Conservation (phyloP, 176 grass and related monocot genomes). For the Typha latifolia region DNA sequence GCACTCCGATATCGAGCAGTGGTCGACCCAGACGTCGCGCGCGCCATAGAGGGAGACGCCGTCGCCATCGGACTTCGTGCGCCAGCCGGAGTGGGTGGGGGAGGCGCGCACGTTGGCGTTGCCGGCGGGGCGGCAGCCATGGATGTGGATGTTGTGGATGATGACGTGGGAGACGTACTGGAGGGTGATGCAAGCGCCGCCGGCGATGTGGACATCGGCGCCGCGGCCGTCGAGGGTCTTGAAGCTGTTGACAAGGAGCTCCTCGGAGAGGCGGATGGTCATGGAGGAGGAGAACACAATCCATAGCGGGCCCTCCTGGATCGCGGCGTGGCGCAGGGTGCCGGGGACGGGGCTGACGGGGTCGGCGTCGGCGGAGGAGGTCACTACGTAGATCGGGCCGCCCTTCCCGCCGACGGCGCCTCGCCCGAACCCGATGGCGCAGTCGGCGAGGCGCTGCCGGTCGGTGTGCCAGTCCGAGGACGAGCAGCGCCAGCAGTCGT, state of each 20-base stretch:
- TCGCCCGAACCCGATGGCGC: conserved; percentile 23
- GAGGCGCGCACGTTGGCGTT: not conserved
- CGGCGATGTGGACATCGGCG: conserved; percentile 2
- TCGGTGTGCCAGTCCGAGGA: conserved; percentile 12
- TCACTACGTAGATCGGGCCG: conserved; percentile 21
- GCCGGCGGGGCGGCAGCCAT: not conserved
- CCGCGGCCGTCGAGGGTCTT: conserved; percentile 25
- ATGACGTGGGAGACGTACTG: conserved; percentile 5
- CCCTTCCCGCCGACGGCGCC: conserved; percentile 15
- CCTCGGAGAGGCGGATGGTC: conserved; percentile 18
- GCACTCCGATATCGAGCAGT: not conserved
- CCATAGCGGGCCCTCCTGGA: conserved; percentile 25
- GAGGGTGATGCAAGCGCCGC: not conserved
- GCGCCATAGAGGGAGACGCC: not conserved
- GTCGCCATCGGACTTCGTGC: conserved; percentile 2
- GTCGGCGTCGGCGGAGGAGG: conserved; percentile 15
- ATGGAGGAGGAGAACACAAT: conserved; percentile 14
- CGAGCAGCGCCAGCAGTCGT: conserved; percentile 26
- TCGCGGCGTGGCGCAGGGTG: conserved; percentile 25
- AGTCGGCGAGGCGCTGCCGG: conserved; percentile 22
- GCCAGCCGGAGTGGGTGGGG: not conserved
- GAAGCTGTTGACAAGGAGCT: conserved; percentile 17
- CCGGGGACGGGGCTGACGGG: conserved; percentile 16
- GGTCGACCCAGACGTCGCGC: conserved; percentile 5
- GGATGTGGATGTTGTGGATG: conserved; percentile 11